Percentiles rank a stretch among this genome's conserved stretches.
Conservation (phyloP, 371 early-diverging fungal species). For the Capillidium rhysosporum region DNA sequence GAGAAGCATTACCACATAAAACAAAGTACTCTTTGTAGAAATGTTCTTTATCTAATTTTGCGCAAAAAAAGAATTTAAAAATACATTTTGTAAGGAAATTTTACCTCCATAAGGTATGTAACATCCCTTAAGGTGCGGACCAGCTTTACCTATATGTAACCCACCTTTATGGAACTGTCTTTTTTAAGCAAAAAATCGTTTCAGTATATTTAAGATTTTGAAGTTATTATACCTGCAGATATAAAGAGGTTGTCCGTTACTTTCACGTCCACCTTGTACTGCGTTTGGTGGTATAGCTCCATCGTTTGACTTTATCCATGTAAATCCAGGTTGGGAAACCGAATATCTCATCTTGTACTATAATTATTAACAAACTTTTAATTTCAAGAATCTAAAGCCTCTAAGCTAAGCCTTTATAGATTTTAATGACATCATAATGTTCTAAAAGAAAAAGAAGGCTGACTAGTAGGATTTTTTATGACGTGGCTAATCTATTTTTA, state of each 20-base stretch:
- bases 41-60: slow-evolving; percentile 11
- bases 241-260: slow-evolving; percentile 7
- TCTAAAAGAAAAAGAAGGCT: no score
- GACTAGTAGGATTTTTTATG: no score
- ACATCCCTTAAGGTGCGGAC: slow-evolving; percentile 17
- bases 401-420: no score
- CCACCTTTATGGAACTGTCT: slow-evolving; percentile 13
- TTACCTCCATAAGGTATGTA: slow-evolving; percentile 19
- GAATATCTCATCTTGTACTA: slow-evolving; percentile 1
- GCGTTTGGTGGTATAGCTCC: slow-evolving; percentile 8
- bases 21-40: slow-evolving; percentile 21
- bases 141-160: slow-evolving; percentile 27
- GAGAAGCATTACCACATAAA: slow-evolving; percentile 21
- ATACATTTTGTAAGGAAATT: neutral
- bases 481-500: no score
- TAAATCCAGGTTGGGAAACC: neutral
- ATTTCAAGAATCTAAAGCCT: no score
- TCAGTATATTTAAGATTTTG: no score
- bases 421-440: no score
- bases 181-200: neutral
- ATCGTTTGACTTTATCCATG: slow-evolving; percentile 3
- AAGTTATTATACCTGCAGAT: neutral
- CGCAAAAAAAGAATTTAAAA: neutral
- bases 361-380: no score
- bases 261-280: slow-evolving; percentile 8